A percentile compares a stretch with the other conserved stretches of the same genome.
Conservation (phyloP, 75 land plant genomes). For the Picea sitchensis region DNA sequence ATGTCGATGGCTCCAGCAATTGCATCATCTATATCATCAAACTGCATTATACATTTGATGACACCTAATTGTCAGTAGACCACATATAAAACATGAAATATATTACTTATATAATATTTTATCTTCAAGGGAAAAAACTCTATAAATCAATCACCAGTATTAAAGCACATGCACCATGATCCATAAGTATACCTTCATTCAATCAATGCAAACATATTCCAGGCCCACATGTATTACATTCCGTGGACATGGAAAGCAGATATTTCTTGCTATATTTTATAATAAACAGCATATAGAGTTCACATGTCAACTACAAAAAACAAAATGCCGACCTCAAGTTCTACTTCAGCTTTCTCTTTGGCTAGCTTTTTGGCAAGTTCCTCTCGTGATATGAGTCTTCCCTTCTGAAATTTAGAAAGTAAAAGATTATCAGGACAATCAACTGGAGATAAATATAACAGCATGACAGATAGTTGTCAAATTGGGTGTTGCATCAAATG, state of each 20-base stretch:
- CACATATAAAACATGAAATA: background rate
- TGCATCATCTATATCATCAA: conserved; percentile 73
- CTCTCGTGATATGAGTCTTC: conserved; percentile 65
- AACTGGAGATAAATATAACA: conserved; percentile 5
- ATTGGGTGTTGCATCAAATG: background rate
- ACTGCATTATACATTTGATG: conserved; percentile 22
- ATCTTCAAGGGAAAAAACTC: background rate
- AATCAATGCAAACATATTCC: background rate
- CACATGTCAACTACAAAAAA: background rate
- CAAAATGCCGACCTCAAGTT: conserved; percentile 47
- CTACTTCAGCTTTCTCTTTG: conserved; percentile 56
- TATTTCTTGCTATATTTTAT: background rate
- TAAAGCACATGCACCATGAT: background rate
- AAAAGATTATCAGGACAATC: background rate
- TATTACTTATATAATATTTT: background rate
- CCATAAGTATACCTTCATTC: background rate
- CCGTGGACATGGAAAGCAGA: no score
- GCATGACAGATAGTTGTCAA: background rate
- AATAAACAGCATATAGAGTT: background rate
- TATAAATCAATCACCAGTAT: background rate
- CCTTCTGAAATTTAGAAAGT: conserved; percentile 39
- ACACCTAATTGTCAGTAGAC: background rate
- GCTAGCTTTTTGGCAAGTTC: conserved; percentile 45
- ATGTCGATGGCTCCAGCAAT: conserved; percentile 95
- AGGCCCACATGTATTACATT: background rate